Base-by-base conservation (phyloP, 495 filamentous ascomycete species). In the Podospora pseudocomata region DNA sequence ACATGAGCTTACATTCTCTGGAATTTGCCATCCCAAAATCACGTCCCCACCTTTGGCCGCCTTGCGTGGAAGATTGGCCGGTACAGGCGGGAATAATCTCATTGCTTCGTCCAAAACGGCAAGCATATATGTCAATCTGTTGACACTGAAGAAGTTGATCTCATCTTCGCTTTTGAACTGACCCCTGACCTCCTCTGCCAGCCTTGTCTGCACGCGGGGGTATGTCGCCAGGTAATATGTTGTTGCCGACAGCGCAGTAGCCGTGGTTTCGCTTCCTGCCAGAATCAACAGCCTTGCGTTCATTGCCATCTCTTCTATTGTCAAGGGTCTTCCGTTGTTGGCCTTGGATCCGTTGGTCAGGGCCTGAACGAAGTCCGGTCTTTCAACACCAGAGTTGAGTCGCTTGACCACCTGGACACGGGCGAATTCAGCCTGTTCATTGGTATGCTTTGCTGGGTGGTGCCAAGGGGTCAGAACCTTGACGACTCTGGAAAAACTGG, bases 21-120 rank as follows among this genome's bases (percentile, higher is more conserved):
- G 79, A 18, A 83, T 78, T 4, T 76, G 79, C 19, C 76, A 69
- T 0, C 82, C 86, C 26, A 74, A 67, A 39, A 90, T 81, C 1
- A 69, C 71, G 30, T 72, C 79, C 20, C 88, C 87, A 0, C 77
- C 80, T 6, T 73, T 66, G 2, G 84, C 80, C 7, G 75, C 73
- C 0, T 78, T 57, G 6, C 87, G 77, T 3, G 83, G 81, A 13
- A 73, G n/a, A 9, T 27, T 30, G n/a, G 34, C 75, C 0, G 84
- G 79, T 0, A 84, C 77, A 0, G 87, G 85, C 1, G 87, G 84
- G 68, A 84, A 86, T 61, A 87, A 74, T 2, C 88, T 82, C 77
- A 90, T 73, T 1, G 79, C 71, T 73, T 90, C 88, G 27, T 86
- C 74, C 5, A 89, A 72, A n/a, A 82, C 82, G 3, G 86, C 87